Evolutionary conservation across 208 protist genomes (phyloP).

Genomic region (Leishmania gerbilli): DNA sequence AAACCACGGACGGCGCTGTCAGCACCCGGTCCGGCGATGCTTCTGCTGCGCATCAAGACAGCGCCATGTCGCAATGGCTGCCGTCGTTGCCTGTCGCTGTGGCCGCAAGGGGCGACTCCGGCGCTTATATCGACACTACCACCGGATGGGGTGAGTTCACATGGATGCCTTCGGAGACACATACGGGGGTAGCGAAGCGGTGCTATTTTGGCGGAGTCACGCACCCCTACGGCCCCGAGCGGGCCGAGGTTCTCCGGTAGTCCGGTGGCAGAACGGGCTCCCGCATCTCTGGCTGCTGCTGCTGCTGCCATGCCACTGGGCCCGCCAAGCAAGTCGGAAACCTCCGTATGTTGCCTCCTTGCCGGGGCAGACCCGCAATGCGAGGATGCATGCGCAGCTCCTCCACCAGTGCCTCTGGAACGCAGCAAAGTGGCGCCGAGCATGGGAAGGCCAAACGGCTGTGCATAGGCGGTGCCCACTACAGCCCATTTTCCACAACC

Average conservation of each 20-base stretch:
- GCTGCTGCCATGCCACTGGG: too few species aligned
- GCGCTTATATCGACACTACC: constrained; percentile 50
- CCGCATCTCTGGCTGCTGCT: background rate
- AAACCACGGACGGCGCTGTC: background rate
- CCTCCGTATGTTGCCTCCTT: background rate
- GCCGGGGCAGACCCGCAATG: background rate
- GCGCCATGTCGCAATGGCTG: background rate
- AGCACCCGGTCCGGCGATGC: background rate
- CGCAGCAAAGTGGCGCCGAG: background rate
- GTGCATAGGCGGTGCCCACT: too few species aligned
- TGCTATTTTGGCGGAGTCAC: constrained; percentile 51
- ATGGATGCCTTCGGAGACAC: constrained; percentile 38
- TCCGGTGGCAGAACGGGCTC: background rate
- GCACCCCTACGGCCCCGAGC: constrained; percentile 43
- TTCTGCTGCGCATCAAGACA: background rate
- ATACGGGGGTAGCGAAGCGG: constrained; percentile 37
- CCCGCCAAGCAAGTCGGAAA: background rate
- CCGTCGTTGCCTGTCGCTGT: background rate
- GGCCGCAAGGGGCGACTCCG: constrained; percentile 21
- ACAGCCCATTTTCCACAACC: too few species aligned
- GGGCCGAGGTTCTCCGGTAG: background rate
- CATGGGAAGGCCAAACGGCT: background rate
- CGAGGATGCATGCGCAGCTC: background rate
- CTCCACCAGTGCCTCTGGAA: background rate
- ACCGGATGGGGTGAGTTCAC: constrained; percentile 36